Evolutionary conservation across 768 basidiomycete species (phyloP), one percentile per base, ranked within the genome.

Genomic region (Asterophora parasitica): DNA sequence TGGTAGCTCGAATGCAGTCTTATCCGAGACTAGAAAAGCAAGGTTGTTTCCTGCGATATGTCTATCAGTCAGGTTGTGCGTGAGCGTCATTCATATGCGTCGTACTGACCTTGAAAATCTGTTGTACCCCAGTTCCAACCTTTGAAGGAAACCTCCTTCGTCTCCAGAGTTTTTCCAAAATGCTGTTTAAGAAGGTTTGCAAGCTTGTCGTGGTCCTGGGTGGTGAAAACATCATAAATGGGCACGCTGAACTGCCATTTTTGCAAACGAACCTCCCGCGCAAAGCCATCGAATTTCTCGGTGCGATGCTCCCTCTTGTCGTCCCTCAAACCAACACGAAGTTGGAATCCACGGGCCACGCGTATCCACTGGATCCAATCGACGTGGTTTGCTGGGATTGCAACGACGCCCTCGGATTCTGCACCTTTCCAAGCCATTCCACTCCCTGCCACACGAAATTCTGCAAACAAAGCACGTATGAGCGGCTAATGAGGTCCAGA

Each of bases 71-170:
- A 49, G 38, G 36, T 34, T 7, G 36, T 39, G 52, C 39, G 39
- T 44, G 20, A 50, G 46, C 43, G 26, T 15, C 8, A 37, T 20
- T n/a, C 31, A 13, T 34, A 28, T 37, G 31, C 57, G 73, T 46
- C 52, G 19, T 36, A 44, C 47, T 13, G 30, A 91, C 95, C 91
- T 77, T 91, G 88, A 53, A 98, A 90, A 60, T 95, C 92, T 2
- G 91, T 89, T 26, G 85, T 79, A 4, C 96, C 96, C 96, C 96
- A 98, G 64, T 99, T 98, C 92, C 92, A 98, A 0, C 96, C 96
- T 62, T 90, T 93, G 63, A 94, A 81, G 10, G 89, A 84, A 13
- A 83, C 75, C 55, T 99, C 96, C 64, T 83, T 84, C 4, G 77
- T 78, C 63, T 98, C 96, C 17, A 98, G 72, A 3, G 87, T 81